Conservation (phyloP, 768 basidiomycete genomes). For the Psilocybe cyanescens region DNA sequence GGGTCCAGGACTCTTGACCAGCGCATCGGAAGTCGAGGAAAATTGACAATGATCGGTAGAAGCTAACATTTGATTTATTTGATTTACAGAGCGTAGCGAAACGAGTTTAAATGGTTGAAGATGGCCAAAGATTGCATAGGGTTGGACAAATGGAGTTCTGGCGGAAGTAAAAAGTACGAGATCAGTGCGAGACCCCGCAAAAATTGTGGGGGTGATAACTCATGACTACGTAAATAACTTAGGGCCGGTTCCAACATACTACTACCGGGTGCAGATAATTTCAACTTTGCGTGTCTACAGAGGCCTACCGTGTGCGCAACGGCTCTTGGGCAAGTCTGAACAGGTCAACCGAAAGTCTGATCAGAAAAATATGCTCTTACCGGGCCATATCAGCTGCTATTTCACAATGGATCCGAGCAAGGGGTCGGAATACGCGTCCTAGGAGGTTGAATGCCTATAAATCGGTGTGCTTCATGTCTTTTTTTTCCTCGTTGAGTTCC, state of each 20-base stretch:
- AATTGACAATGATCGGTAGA: not conserved
- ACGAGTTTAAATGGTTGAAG: no score
- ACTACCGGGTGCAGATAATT: not conserved
- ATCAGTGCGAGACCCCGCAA: not conserved
- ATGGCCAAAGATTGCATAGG: not conserved
- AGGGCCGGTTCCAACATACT: not conserved
- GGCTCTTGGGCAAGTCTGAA: not conserved
- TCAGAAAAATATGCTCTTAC: not conserved
- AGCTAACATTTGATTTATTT: not conserved
- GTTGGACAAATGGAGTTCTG: not conserved
- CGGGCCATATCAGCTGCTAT: not conserved
- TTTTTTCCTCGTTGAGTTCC: not conserved
- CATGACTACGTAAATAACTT: not conserved
- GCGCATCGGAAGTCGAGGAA: not conserved
- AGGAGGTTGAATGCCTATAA: not conserved
- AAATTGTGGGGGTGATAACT: not conserved
- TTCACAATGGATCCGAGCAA: not conserved
- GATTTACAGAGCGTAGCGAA: no score
- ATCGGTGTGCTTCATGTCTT: not conserved
- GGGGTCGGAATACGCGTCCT: no score
- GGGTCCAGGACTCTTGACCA: not conserved
- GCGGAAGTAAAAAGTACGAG: not conserved
- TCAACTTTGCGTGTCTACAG: not conserved
- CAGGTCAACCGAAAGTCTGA: not conserved
- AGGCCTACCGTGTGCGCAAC: not conserved